phyloP scores from a whole-genome alignment of 2,329 filamentous ascomycete genomes.

The Pestalotiopsis sp. region DNA sequence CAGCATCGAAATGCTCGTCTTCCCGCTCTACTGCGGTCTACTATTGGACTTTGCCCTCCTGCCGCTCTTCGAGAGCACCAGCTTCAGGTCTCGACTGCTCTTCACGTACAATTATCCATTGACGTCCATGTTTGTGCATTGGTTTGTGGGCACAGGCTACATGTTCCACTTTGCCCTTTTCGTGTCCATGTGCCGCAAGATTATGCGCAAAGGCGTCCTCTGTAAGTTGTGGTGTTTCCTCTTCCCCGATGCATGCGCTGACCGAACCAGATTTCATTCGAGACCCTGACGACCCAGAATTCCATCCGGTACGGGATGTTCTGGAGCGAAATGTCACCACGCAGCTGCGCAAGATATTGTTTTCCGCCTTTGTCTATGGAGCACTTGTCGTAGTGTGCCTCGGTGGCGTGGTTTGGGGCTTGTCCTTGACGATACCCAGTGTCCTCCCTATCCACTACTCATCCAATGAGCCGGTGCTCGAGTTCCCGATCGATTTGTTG shows the following conservation, averaged over 20 bases:
- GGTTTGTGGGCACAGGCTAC: conserved; percentile 98
- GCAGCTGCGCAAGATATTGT: conserved; percentile 93
- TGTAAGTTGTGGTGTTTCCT: conserved; percentile 59
- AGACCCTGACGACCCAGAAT: conserved; percentile 96
- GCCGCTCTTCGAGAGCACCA: conserved; percentile 83
- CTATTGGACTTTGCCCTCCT: conserved; percentile 87
- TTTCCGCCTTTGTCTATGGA: conserved; percentile 94
- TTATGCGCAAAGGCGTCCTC: conserved; percentile 90
- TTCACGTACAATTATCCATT: conserved; percentile 81
- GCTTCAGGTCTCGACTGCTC: conserved; percentile 72
- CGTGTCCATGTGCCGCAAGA: conserved; percentile 98
- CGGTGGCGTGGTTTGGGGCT: conserved; percentile 93
- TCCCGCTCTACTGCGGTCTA: conserved; percentile 92
- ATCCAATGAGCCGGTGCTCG: conserved; percentile 86
- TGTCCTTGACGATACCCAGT: conserved; percentile 66
- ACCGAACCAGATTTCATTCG: conserved; percentile 79
- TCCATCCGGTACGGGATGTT: conserved; percentile 96
- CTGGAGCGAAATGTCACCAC: conserved; percentile 90
- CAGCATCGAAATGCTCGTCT: conserved; percentile 97
- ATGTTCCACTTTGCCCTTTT: conserved; percentile 99
- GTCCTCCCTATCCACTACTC: conserved; percentile 93
- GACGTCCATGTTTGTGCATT: conserved; percentile 94
- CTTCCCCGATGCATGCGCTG: background rate
- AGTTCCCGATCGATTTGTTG: conserved; percentile 91
- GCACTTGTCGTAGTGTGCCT: conserved; percentile 90